phyloP scores from a whole-genome alignment of 148 eudicot species.

The Camellia japonica region DNA sequence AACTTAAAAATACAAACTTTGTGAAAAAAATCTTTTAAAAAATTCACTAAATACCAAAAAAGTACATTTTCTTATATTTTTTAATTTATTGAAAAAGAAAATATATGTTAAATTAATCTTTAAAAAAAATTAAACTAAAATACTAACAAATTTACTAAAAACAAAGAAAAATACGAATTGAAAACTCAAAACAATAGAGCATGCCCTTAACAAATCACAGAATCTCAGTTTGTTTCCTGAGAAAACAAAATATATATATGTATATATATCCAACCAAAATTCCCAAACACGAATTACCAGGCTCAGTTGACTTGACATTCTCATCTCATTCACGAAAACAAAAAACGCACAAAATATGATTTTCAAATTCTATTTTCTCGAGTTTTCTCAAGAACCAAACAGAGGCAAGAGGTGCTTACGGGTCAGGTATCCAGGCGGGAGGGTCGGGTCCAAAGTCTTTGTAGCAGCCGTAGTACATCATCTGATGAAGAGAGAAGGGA shows the following conservation, averaged over 20 bases:
- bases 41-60: too few species aligned
- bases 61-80: neutral
- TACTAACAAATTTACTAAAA: too few species aligned
- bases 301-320: neutral
- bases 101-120: too few species aligned
- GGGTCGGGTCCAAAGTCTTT: conserved; percentile 67
- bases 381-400: too few species aligned
- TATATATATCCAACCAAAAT: neutral
- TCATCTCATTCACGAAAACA: neutral
- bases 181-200: too few species aligned
- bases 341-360: neutral
- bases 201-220: neutral
- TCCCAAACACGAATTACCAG: neutral
- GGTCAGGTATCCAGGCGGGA: conserved; percentile 86
- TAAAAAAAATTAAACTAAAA: too few species aligned
- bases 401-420: conserved; percentile 34
- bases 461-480: conserved; percentile 85
- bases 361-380: too few species aligned
- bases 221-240: neutral
- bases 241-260: neutral
- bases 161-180: too few species aligned
- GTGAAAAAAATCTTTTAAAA: too few species aligned
- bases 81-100: neutral
- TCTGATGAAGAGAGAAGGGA: conserved; percentile 79
- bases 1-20: too few species aligned